Conservation (phyloP, 176 grass and related monocot species). For the Areca catechu region DNA sequence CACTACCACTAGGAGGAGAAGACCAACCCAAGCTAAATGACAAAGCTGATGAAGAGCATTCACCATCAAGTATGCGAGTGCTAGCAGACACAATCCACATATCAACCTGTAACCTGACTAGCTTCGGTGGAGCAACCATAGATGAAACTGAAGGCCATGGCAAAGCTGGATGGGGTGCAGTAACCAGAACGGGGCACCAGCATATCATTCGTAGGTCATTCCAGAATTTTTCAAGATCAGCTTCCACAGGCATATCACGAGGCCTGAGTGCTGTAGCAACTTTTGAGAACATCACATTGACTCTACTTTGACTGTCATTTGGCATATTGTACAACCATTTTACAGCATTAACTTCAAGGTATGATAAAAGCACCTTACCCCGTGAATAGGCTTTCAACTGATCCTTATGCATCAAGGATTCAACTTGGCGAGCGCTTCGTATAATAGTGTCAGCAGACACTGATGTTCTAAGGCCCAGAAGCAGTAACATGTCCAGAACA, state of each 20-base stretch:
- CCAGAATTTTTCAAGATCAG: conserved; percentile 87
- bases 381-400: conserved; percentile 77
- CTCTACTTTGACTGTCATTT: conserved; percentile 47
- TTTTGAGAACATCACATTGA: conserved; percentile 73
- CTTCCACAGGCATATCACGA: conserved; percentile 51
- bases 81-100: conserved; percentile 98
- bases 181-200: conserved; percentile 91
- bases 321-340: conserved; percentile 64
- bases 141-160: conserved; percentile 89
- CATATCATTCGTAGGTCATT: conserved; percentile 86
- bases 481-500: conserved; percentile 87
- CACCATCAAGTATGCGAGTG: conserved; percentile 89
- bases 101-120: conserved; percentile 79
- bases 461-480: conserved; percentile 72
- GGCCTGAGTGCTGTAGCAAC: conserved; percentile 50
- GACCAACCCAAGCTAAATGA: conserved; percentile 75
- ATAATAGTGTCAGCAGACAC: conserved; percentile 63
- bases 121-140: conserved; percentile 81
- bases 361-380: conserved; percentile 85
- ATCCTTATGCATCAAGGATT: conserved; percentile 77
- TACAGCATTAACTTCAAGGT: conserved; percentile 79
- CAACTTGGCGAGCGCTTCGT: conserved; percentile 79
- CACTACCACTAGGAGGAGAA: conserved; percentile 73
- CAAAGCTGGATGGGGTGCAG: conserved; percentile 56
- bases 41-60: conserved; percentile 81